Conservation (phyloP, 139 green algal genomes). For the Nannochloris sp. region DNA sequence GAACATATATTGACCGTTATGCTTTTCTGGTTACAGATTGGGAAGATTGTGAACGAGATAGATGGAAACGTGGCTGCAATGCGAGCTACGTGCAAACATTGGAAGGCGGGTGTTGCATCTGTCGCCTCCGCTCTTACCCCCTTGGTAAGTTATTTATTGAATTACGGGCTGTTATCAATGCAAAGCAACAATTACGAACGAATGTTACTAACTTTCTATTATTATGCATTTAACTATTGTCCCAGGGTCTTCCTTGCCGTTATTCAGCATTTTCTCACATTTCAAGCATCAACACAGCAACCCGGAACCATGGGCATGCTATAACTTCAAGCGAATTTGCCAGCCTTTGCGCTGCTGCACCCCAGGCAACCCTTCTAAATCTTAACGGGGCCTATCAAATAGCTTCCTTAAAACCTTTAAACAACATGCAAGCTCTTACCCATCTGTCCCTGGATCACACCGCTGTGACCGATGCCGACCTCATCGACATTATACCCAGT, state of each 20-base stretch:
- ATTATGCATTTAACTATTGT: not conserved
- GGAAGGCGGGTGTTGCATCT: not conserved
- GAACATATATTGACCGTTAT: too few species aligned
- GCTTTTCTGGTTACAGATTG: too few species aligned
- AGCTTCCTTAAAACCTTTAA: not conserved
- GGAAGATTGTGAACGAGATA: too few species aligned
- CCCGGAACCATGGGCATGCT: not conserved
- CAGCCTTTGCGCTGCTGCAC: not conserved
- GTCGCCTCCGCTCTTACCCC: not conserved
- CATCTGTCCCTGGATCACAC: not conserved
- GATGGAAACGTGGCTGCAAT: not conserved
- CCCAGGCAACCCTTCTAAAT: too few species aligned
- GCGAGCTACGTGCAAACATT: not conserved
- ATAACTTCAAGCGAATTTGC: not conserved
- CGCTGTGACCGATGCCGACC: not conserved
- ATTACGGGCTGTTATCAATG: too few species aligned
- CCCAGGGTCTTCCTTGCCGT: not conserved
- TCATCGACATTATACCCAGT: not conserved
- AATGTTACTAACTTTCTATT: too few species aligned
- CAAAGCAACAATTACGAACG: too few species aligned
- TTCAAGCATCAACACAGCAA: not conserved
- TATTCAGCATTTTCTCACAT: not conserved
- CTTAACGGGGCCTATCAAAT: not conserved
- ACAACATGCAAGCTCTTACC: not conserved
- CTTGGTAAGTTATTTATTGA: not conserved